These are phyloP conservation scores for Candida sphagnicola DNA, from an alignment of 805 yeast species.

Conservation along the genomic window DNA sequence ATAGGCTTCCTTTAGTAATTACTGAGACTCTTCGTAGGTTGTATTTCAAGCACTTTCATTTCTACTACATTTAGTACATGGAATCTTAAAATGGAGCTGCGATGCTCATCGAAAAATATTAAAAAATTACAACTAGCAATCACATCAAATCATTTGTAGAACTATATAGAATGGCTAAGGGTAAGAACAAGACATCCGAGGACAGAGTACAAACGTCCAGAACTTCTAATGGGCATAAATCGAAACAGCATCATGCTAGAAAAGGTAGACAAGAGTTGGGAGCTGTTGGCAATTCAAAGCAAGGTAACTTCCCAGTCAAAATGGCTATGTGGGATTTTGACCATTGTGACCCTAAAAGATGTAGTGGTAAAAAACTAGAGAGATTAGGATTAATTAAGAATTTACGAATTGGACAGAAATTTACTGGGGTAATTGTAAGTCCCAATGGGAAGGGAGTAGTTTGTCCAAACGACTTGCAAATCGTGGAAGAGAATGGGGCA, in stretches of 20 bases:
- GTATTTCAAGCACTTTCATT: no score
- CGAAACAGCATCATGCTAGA: constrained; percentile 48
- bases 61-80: no score
- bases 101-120: constrained; percentile 5
- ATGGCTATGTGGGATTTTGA: constrained; percentile 99
- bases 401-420: constrained; percentile 88
- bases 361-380: constrained; percentile 92
- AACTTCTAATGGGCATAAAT: constrained; percentile 55
- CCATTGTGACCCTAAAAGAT: constrained; percentile 97
- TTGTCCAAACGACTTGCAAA: constrained; percentile 77
- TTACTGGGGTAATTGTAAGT: constrained; percentile 84
- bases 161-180: constrained; percentile 43
- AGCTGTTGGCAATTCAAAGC: constrained; percentile 12
- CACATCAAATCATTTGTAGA: not conserved
- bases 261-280: constrained; percentile 33
- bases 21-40: no score
- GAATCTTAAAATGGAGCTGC: no score
- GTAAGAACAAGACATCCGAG: constrained; percentile 50
- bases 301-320: constrained; percentile 62
- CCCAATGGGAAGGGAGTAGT: constrained; percentile 91
- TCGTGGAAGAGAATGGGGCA: constrained; percentile 81
- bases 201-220: constrained; percentile 26
- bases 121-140: not conserved
- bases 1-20: no score
- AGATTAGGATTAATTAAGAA: constrained; percentile 78